Base-by-base conservation (phyloP, 2,329 filamentous ascomycete genomes). In the Fusarium keratoplasticum region DNA sequence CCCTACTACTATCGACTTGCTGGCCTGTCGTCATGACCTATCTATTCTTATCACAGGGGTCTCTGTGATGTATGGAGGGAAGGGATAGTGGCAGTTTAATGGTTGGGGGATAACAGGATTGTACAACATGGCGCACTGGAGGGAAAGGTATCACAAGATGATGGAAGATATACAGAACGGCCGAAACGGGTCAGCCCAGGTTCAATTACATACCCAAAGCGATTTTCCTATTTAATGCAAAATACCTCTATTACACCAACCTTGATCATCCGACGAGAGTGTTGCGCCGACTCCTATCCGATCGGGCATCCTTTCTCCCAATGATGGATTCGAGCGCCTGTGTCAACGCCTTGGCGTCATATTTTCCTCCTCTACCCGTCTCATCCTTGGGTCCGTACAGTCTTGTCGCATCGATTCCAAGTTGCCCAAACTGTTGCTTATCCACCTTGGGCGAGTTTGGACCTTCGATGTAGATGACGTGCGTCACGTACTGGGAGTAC, bases 291-390 rank as follows among this genome's bases (percentile, higher is more conserved):
- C 84, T 86, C 62, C 82, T 79, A 47, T 84, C 81, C 54, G 80
- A 67, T 0, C 81, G 74, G 6, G 74, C 76, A 70, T 85, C 84
- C 36, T 83, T 81, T 47, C 85, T 90, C 0, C 94, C 94, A 65
- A 97, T 85, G 10, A 97, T 92, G 0, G 92, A 91, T 82, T 95
- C 93, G 47, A 98, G 82, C 2, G 94, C 93, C 80, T 95, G 92
- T 5, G 88, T 86, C 71, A 98, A 82, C 0, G 91, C 95, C 62
- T 88, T 91, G 64, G 91, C 88, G 82, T 98, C 95, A 82, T 98
- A 98, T 67, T 89, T 86, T 9, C 87, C 87, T 52, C 87, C 87
- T 29, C 78, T 81, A 0, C 81, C 81, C 1, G 71, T 44, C 31
- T 81, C 81, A 10, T 83, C 85, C 57, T 86, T 90, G 38, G 92